Conservation (phyloP, 2,329 filamentous ascomycete species). For the Trichoderma pleuroti region DNA sequence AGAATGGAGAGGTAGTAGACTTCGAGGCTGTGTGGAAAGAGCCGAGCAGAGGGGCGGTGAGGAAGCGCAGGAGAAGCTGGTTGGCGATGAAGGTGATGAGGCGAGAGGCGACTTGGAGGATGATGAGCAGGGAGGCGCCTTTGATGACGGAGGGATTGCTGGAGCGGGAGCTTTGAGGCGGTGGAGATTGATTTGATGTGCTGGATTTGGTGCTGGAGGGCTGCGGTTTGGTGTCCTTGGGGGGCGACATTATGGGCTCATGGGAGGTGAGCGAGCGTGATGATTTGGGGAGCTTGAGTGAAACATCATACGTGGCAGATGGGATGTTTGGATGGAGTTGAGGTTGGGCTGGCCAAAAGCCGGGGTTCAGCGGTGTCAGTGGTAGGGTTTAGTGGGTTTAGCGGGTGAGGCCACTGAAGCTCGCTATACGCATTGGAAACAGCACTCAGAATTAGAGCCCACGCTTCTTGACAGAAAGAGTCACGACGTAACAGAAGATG, state of each 20-base stretch:
- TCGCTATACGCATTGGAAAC: not conserved
- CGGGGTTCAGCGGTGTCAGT: not conserved
- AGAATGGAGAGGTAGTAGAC: slow-evolving; percentile 90
- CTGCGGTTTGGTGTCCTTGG: not conserved
- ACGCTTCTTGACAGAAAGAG: not conserved
- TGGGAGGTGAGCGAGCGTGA: not conserved
- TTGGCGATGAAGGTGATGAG: slow-evolving; percentile 88
- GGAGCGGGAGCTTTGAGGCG: slow-evolving; percentile 15
- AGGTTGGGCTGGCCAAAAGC: not conserved
- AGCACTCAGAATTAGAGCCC: not conserved
- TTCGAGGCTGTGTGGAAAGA: slow-evolving; percentile 82
- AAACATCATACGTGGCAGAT: slow-evolving; percentile 1
- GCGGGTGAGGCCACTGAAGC: not conserved
- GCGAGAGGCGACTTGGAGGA: slow-evolving; percentile 83
- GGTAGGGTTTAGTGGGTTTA: not conserved
- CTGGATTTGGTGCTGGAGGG: not conserved
- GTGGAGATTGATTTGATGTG: not conserved
- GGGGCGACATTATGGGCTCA: slow-evolving; percentile 8
- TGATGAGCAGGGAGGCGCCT: slow-evolving; percentile 80
- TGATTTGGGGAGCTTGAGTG: not conserved
- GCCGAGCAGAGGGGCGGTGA: slow-evolving; percentile 84
- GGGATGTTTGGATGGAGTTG: not conserved
- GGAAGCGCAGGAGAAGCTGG: slow-evolving; percentile 80
- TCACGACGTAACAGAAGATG: not conserved
- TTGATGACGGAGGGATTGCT: slow-evolving; percentile 48